These are phyloP conservation scores for Senna tora DNA, from an alignment of 306 rosid species.

Conservation along the genomic window DNA sequence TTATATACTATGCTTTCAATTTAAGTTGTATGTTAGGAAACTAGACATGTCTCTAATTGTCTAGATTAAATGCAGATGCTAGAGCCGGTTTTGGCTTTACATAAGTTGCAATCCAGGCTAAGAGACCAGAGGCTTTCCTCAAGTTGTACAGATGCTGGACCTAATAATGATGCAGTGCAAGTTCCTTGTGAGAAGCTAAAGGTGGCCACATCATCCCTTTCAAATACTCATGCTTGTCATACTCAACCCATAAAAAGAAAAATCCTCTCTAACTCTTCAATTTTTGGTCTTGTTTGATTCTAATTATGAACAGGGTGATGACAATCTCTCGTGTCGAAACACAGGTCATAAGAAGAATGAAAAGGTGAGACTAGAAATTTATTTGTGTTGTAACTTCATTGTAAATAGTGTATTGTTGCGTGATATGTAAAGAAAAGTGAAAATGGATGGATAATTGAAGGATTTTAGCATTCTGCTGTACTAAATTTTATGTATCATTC, in stretches of 20 bases:
- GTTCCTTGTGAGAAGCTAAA: conserved; percentile 52
- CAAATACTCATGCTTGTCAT: not conserved
- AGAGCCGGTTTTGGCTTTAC: conserved; percentile 57
- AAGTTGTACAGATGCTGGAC: conserved; percentile 26
- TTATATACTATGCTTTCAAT: conserved; percentile 15
- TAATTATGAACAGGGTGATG: conserved; percentile 13
- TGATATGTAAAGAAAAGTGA: not conserved
- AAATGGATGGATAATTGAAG: not conserved
- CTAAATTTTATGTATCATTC: not conserved
- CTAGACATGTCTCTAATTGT: conserved; percentile 39
- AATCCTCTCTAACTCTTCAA: not conserved
- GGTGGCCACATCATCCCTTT: conserved; percentile 45
- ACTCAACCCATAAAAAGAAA: not conserved
- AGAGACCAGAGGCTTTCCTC: conserved; percentile 44
- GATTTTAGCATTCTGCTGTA: not conserved
- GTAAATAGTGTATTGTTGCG: not conserved
- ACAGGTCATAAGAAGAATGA: conserved; percentile 26
- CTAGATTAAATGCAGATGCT: conserved; percentile 61
- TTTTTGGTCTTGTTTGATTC: not conserved
- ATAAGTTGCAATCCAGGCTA: conserved; percentile 46
- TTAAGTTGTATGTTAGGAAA: conserved; percentile 32
- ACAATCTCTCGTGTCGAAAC: conserved; percentile 1
- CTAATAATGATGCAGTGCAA: conserved; percentile 41
- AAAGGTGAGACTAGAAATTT: conserved; percentile 22
- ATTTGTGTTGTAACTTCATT: not conserved